Evolutionary conservation across 805 yeast species (phyloP).

Genomic region (Saccharomycopsis sp.): DNA sequence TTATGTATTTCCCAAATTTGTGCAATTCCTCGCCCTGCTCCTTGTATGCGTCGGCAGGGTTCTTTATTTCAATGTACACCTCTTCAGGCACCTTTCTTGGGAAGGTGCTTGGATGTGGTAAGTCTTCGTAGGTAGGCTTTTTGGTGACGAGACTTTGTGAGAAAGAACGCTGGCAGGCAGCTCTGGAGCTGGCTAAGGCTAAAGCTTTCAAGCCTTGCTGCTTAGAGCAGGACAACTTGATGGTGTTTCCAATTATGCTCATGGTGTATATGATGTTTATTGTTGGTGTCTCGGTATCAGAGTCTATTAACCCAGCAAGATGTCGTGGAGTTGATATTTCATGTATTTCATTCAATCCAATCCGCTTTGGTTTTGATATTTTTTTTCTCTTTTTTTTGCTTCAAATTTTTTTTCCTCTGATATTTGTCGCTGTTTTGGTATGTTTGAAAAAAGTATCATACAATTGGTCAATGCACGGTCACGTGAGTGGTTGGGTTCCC

Average conservation of each 20-base stretch:
- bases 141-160: not conserved
- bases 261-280: no score
- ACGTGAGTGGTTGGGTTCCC: not conserved
- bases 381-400: not conserved
- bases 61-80: slow-evolving; percentile 31
- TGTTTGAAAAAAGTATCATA: not conserved
- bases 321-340: not conserved
- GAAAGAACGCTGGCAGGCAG: not conserved
- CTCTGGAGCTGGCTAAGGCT: not conserved
- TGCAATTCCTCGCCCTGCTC: slow-evolving; percentile 66
- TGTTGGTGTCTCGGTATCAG: no score
- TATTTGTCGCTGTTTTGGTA: not conserved
- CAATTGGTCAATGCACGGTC: slow-evolving; percentile 1
- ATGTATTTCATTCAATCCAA: no score
- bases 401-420: not conserved
- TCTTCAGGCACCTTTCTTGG: slow-evolving; percentile 22
- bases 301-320: not conserved
- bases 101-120: slow-evolving; percentile 12
- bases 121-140: slow-evolving; percentile 18
- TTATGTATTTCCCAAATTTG: slow-evolving; percentile 72
- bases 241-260: not conserved
- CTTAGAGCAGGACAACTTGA: not conserved
- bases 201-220: not conserved
- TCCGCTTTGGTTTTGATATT: not conserved
- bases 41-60: slow-evolving; percentile 71